phyloP scores from a whole-genome alignment of 495 filamentous ascomycete species.

The Jackrogersella multiformis region DNA sequence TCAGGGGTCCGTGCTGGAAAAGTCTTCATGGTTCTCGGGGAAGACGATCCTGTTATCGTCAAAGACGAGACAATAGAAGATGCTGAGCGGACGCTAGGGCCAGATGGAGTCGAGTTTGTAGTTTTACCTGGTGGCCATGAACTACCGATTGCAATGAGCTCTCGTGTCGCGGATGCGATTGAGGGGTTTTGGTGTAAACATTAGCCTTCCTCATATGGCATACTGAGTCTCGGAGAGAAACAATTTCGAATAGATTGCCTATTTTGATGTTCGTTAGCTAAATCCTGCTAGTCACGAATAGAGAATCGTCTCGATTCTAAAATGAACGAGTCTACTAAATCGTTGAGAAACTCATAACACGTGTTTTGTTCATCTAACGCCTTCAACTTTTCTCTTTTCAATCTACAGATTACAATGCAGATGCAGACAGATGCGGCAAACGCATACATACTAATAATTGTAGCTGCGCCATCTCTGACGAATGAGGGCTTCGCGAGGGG shows the following conservation, averaged over 20 bases:
- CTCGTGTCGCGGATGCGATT: constrained; percentile 53
- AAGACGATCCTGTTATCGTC: constrained; percentile 63
- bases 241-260: background rate
- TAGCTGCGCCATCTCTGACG: background rate
- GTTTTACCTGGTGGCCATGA: constrained; percentile 61
- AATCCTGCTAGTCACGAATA: background rate
- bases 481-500: constrained; percentile 10
- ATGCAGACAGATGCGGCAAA: background rate
- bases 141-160: constrained; percentile 55
- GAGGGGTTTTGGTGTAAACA: constrained; percentile 50
- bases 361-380: background rate
- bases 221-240: background rate
- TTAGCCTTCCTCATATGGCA: background rate
- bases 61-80: constrained; percentile 63
- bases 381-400: background rate
- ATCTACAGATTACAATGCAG: background rate
- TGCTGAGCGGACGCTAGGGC: constrained; percentile 52
- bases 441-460: background rate
- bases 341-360: too few relatives aligned
- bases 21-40: constrained; percentile 61
- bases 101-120: constrained; percentile 56
- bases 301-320: too few relatives aligned
- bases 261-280: background rate
- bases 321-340: too few relatives aligned
- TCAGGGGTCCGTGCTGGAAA: constrained; percentile 58